phyloP scores from a whole-genome alignment of 140 eudicot genomes.

The Stevia rebaudiana region DNA sequence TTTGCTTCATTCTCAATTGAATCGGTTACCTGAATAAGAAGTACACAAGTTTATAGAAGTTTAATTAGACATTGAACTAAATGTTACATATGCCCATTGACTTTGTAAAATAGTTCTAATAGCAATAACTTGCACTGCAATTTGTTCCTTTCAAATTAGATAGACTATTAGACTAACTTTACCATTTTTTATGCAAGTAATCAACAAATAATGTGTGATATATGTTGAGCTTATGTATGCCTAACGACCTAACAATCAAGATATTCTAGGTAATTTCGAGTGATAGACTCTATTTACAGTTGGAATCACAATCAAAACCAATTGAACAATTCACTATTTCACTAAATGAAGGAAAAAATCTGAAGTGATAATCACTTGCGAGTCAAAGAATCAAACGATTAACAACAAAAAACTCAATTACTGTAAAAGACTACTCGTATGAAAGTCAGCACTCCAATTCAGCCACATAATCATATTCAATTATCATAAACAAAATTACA shows the following conservation, averaged over 20 bases:
- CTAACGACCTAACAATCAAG: not conserved
- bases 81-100: not conserved
- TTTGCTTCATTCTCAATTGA: not conserved
- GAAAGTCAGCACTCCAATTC: not conserved
- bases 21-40: not conserved
- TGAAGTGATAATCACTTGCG: not conserved
- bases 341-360: no score
- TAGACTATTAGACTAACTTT: not conserved
- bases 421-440: no score
- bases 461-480: not conserved
- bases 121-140: no score
- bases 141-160: no score
- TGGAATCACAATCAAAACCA: not conserved
- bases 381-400: no score
- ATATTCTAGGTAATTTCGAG: no score
- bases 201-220: not conserved
- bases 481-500: no score
- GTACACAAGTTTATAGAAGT: not conserved
- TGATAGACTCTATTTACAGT: not conserved
- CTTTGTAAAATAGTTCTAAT: no score
- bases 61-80: no score
- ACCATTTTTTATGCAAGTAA: not conserved
- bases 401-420: no score
- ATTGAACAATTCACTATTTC: not conserved
- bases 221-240: no score